Base-by-base conservation (phyloP, 768 basidiomycete genomes). In the Cyclocybe cylindracea region DNA sequence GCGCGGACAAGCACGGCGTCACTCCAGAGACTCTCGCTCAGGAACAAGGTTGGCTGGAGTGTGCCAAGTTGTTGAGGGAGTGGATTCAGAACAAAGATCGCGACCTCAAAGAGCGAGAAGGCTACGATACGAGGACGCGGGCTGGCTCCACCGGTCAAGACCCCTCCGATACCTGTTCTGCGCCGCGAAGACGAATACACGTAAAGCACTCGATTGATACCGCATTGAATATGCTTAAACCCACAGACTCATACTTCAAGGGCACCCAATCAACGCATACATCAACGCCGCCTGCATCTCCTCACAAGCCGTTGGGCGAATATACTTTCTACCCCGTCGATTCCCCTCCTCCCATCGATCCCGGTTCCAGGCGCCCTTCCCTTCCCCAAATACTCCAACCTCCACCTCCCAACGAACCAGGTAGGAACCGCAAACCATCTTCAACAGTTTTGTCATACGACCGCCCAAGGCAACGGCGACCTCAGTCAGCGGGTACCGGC, bases 1-100 rank as follows among this genome's bases (percentile, higher is more conserved):
- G 85, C 39, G 67, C 86, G 5, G 96, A 99, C 73, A 99, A 98
- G 66, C 88, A 94, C 70, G 94, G 93, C 4, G 74, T 92, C 55
- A 95, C 91, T 1, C 89, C 96, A 16, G 90, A 92, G 64, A 80
- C 78, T 60, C 79, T 97, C 40, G 94, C 95, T 7, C 79, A 82
- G 39, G 82, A 87, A 60, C 85, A 91, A 60, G 89, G 91, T 1
- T 89, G 87, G 81, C 69, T 85, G 1, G 86, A 89, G 51, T 89
- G 89, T 57, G 91, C 90, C 1, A 78, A 85, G 5, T 70, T 88
- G 4, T 73, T 98, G 16, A 77, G 76, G n/a, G 74, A 85, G 2
- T 91, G 89, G 81, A 66, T 78, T 10, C 63, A 75, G 6, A 81
- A 85, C 64, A 83, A 83, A 66, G 84, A 86, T 55, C 74, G 74